Evolutionary conservation across 139 green algal species (phyloP).

Genomic region (Medakamo hakoo): DNA sequence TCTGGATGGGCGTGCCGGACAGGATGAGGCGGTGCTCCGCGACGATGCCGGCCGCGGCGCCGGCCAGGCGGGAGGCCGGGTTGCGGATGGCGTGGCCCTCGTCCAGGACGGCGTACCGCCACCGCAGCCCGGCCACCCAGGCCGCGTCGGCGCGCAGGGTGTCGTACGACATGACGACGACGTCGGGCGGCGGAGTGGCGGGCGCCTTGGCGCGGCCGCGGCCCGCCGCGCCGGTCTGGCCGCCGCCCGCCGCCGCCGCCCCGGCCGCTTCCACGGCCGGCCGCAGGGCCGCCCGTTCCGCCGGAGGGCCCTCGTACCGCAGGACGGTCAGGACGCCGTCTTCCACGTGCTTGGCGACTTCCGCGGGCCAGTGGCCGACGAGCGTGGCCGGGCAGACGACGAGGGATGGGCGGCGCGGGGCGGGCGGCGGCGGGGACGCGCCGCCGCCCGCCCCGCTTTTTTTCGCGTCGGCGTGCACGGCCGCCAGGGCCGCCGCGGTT

Average conservation of each 20-base stretch:
- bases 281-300: constrained; percentile 23
- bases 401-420: constrained; percentile 35
- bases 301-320: constrained; percentile 42
- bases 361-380: constrained; percentile 83
- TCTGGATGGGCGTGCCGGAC: constrained; percentile 83
- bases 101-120: constrained; percentile 85
- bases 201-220: no score
- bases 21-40: constrained; percentile 79
- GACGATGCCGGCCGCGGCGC: constrained; percentile 16
- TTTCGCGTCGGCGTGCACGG: constrained; percentile 2
- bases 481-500: constrained; percentile 57
- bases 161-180: constrained; percentile 85
- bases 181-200: constrained; percentile 15
- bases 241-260: no score
- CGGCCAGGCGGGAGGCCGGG: constrained; percentile 48
- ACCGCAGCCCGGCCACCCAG: constrained; percentile 38
- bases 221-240: no score
- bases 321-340: constrained; percentile 9
- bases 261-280: neutral
- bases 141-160: constrained; percentile 60
- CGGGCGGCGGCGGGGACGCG: neutral
- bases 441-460: neutral
- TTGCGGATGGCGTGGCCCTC: constrained; percentile 93
- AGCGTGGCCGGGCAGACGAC: constrained; percentile 89
- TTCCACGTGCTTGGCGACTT: constrained; percentile 56